phyloP scores from a whole-genome alignment of 2,329 filamentous ascomycete genomes.

The Fusarium subtropicale region DNA sequence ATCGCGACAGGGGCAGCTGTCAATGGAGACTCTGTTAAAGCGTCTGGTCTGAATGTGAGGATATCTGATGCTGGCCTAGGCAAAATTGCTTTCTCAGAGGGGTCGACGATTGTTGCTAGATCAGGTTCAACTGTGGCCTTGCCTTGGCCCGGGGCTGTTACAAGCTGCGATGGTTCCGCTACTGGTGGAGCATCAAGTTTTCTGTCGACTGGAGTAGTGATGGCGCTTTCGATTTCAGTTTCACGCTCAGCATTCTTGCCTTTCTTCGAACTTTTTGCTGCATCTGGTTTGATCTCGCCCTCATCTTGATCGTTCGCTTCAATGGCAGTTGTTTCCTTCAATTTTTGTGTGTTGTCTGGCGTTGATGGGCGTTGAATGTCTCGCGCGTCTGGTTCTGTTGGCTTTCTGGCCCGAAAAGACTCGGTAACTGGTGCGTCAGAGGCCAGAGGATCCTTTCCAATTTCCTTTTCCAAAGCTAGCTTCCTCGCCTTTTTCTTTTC shows the following conservation, averaged over 20 bases:
- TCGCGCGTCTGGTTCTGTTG: slow-evolving; percentile 1
- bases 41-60: not conserved
- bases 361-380: not conserved
- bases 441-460: not conserved
- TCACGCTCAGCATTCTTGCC: not conserved
- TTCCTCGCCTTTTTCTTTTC: slow-evolving; percentile 55
- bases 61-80: not conserved
- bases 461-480: slow-evolving; percentile 39
- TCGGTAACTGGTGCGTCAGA: slow-evolving; percentile 4
- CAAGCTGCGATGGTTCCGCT: not conserved
- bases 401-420: slow-evolving; percentile 1
- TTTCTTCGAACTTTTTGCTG: not conserved
- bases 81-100: not conserved
- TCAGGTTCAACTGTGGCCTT: not conserved
- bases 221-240: not conserved
- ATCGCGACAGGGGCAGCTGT: not conserved
- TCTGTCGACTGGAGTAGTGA: not conserved
- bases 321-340: not conserved
- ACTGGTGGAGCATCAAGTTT: not conserved
- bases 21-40: not conserved
- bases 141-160: not conserved
- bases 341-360: not conserved
- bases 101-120: not conserved
- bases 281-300: not conserved
- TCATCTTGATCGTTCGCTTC: not conserved